These are phyloP conservation scores for Pseudozyma tsukubaensis DNA, from an alignment of 1,284 basidiomycete genomes.

Conservation along the genomic window DNA sequence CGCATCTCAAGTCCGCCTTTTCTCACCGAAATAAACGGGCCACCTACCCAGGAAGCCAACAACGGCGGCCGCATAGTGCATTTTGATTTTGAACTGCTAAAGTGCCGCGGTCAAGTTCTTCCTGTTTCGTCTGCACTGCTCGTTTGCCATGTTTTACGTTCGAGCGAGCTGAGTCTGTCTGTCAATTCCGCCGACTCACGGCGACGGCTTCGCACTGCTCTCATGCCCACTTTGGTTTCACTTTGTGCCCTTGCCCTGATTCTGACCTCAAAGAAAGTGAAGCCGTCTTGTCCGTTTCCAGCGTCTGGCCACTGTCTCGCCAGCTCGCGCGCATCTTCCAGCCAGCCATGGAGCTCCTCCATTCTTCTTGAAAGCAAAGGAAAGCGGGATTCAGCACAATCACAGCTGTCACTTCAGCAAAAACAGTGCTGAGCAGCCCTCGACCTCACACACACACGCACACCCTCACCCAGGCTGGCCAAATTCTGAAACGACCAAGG, in stretches of 20 bases:
- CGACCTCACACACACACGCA: neutral
- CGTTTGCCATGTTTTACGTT: neutral
- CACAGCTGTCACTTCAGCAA: neutral
- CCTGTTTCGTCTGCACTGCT: neutral
- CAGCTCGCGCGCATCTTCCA: neutral
- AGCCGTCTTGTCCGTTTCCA: neutral
- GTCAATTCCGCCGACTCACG: neutral
- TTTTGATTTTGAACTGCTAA: neutral
- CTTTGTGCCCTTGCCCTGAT: neutral
- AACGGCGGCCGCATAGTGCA: neutral
- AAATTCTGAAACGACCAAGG: neutral
- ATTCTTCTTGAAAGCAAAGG: neutral
- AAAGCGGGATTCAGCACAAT: neutral
- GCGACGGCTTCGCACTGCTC: neutral
- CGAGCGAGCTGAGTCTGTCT: too few relatives aligned
- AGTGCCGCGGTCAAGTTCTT: slow-evolving; percentile 1
- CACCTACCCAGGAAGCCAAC: slow-evolving; percentile 2
- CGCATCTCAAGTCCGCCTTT: slow-evolving; percentile 10
- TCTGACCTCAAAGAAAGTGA: too few relatives aligned
- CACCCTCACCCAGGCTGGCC: neutral
- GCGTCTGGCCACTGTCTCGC: neutral
- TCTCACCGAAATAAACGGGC: too few relatives aligned
- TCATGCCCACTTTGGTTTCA: slow-evolving; percentile 3
- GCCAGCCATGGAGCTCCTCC: neutral
- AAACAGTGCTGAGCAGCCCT: neutral